Percentiles rank a stretch among this genome's conserved stretches.
phyloP scores from a whole-genome alignment of 2,329 filamentous ascomycete genomes.

The Lizonia empirigonia region DNA sequence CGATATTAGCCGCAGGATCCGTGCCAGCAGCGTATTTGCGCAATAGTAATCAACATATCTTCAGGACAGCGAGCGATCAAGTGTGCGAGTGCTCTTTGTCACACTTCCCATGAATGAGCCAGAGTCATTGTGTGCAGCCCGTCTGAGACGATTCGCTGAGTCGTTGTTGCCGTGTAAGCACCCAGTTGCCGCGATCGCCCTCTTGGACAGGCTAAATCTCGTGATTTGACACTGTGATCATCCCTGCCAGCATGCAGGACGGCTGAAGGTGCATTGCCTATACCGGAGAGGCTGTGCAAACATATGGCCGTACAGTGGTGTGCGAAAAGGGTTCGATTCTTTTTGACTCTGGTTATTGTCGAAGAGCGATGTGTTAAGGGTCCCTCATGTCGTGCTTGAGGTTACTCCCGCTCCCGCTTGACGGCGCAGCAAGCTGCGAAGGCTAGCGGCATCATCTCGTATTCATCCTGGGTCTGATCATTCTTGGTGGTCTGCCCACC shows the following conservation, averaged over 20 bases:
- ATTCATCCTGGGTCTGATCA: constrained; percentile 41
- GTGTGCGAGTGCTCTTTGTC: neutral
- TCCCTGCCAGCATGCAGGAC: neutral
- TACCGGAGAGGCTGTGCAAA: neutral
- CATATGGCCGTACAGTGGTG: neutral
- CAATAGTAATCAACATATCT: neutral
- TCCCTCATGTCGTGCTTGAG: constrained; percentile 30
- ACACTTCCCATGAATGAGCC: neutral
- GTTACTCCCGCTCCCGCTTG: constrained; percentile 39
- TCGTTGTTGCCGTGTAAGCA: neutral
- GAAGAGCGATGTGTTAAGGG: neutral
- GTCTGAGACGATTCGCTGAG: neutral
- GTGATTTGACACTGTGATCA: neutral
- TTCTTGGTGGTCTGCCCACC: constrained; percentile 15
- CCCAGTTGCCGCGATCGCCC: neutral
- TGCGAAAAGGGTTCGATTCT: neutral
- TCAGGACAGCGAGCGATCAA: neutral
- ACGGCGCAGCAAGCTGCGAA: constrained; percentile 31
- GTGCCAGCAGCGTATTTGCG: constrained; percentile 19
- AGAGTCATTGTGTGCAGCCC: neutral
- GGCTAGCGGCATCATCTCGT: constrained; percentile 32
- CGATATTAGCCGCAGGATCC: constrained; percentile 24
- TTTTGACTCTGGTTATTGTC: neutral
- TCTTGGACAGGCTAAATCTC: neutral
- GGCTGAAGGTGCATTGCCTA: neutral